phyloP scores from a whole-genome alignment of 768 basidiomycete species.

The Russula olivacea region DNA sequence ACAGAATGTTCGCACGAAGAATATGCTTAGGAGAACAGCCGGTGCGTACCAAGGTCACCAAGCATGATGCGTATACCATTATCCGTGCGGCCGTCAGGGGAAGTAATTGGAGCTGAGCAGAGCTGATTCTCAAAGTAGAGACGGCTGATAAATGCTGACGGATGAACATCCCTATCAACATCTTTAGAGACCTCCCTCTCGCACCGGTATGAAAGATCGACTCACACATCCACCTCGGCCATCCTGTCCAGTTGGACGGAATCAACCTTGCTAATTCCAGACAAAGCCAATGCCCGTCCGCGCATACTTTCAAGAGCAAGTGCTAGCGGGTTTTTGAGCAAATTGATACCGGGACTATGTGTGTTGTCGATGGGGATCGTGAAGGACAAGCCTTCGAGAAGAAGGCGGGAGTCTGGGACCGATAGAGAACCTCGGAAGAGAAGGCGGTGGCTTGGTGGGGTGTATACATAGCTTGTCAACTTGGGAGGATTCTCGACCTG shows the following conservation, averaged over 20 bases:
- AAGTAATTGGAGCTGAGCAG: constrained; percentile 42
- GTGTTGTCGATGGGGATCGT: constrained; percentile 40
- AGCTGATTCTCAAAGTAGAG: constrained; percentile 69
- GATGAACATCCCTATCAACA: constrained; percentile 58
- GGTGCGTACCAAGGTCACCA: constrained; percentile 55
- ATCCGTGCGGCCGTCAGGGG: constrained; percentile 37
- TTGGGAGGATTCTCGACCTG: constrained; percentile 17
- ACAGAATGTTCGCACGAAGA: not conserved
- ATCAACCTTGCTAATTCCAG: constrained; percentile 46
- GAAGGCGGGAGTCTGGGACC: constrained; percentile 63
- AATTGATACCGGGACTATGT: constrained; percentile 23
- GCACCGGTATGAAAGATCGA: constrained; percentile 19
- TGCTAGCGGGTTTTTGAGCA: constrained; percentile 65
- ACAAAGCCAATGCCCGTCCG: constrained; percentile 54
- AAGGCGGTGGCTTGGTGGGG: constrained; percentile 41
- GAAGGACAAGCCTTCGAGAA: constrained; percentile 71
- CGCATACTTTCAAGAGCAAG: constrained; percentile 78
- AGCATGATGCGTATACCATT: constrained; percentile 62
- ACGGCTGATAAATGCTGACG: constrained; percentile 51
- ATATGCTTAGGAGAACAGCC: not conserved
- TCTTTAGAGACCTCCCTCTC: not conserved
- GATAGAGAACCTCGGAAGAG: constrained; percentile 73
- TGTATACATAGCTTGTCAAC: constrained; percentile 30
- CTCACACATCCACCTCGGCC: constrained; percentile 46
- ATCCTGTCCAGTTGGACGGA: constrained; percentile 58